Base-by-base conservation (phyloP, 306 rosid species). In the Boehmeria nivea region DNA sequence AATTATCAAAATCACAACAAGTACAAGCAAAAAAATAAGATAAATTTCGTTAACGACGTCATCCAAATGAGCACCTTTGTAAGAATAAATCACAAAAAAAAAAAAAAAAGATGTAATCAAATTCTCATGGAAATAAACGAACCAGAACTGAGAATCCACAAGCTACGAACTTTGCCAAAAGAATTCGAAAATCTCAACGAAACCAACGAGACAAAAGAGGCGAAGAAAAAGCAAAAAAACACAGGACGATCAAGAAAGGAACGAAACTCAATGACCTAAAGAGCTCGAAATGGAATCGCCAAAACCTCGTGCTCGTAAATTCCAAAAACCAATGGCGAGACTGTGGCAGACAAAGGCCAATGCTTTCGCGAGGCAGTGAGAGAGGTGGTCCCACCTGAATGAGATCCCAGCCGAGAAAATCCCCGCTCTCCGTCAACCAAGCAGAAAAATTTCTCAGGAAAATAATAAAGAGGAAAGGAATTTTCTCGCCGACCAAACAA, bases 221-320 rank as follows among this genome's bases (percentile, higher is more conserved):
- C 12, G 24, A 17, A 51, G 54, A 31, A 68, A 48, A 57, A 12
- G 5, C 17, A 25, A 8, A 25, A 21, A 50, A 43, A 20, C 15
- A 2, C 42, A 21, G 25, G 2, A 19, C n/a, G 23, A 47, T 19
- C 44, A 51, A 57, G 55, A 12, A 7, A 16, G 42, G 52, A 51
- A 54, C 44, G 54, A 55, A 54, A 61, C 20, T 50, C 33, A 46
- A 68, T 57, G 65, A 81, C 50, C 69, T 74, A 31, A 31, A 31
- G 36, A 31, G 36, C 36, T 40, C 45, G 17, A 40, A 11, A 40
- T 40, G 8, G 45, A 14, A 0, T n/a, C n/a, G 15, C n/a, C 62
- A 73, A 71, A 79, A 83, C 76, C 81, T 82, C 79, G 95, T 70
- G 95, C 54, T 82, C 91, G 65, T 78, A 80, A 90, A 78, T 69